Conservation (phyloP, 73 alveolate species). For the Loxodes magnus region DNA sequence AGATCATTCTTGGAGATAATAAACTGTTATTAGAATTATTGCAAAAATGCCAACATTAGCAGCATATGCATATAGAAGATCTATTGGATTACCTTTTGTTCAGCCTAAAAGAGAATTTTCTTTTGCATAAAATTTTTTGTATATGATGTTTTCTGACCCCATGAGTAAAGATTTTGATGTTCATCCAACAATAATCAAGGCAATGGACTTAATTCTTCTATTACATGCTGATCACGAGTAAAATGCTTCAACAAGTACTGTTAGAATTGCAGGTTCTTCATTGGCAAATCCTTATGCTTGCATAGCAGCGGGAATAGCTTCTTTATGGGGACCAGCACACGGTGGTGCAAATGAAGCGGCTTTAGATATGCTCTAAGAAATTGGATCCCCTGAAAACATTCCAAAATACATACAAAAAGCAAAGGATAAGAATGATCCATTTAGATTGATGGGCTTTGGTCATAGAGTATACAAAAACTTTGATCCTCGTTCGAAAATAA, state of each 20-base stretch:
- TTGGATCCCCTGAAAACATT: constrained; percentile 40
- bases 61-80: constrained; percentile 68
- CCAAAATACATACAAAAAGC: constrained; percentile 50
- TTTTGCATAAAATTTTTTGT: constrained; percentile 66
- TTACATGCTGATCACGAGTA: constrained; percentile 91
- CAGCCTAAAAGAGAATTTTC: constrained; percentile 48
- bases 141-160: constrained; percentile 83
- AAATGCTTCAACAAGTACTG: constrained; percentile 95
- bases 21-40: constrained; percentile 55
- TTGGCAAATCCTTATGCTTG: constrained; percentile 96
- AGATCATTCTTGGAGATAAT: constrained; percentile 61
- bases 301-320: constrained; percentile 93
- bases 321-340: constrained; percentile 97
- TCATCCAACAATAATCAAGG: constrained; percentile 59
- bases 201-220: constrained; percentile 60
- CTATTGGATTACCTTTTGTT: constrained; percentile 70
- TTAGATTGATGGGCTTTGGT: constrained; percentile 96
- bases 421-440: constrained; percentile 49
- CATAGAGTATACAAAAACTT: constrained; percentile 91
- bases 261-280: constrained; percentile 91
- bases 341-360: constrained; percentile 98
- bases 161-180: constrained; percentile 54
- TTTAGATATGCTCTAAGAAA: constrained; percentile 62
- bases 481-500: constrained; percentile 45
- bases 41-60: constrained; percentile 84